Evolutionary conservation across 176 grass and related monocot species (phyloP), one percentile per base, ranked within the genome.

Genomic region (Panicum miliaceum): DNA sequence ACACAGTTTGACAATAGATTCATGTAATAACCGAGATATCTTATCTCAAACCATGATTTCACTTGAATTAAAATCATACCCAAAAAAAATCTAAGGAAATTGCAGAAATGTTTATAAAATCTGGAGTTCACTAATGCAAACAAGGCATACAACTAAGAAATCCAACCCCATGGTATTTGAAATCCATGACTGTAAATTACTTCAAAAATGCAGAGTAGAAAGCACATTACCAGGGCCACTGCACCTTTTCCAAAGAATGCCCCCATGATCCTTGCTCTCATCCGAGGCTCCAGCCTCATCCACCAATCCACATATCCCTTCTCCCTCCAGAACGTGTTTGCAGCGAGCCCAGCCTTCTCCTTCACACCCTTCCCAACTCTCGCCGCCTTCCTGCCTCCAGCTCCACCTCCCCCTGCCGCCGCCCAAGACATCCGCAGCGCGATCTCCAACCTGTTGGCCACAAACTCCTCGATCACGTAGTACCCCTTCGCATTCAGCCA

Each of bases 241-340:
- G 89, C 82, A 54, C 89, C 83, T 81, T 95, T 95, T 45, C 85
- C 93, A 0, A 98, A 79, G 86, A 95, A 98, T n/a, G 83, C 87
- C 20, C 87, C 85, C 3, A 87, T 45, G 59, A 93, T 81, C 47
- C 89, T 94, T 66, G 90, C 85, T 83, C 91, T 89, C 10, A 89
- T 73, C 73, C 77, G 85, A 7, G 83, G 89, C 79, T 98, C 96
- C 40, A 95, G 81, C 83, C 69, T 77, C 76, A 78, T 82, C 96
- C 96, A 98, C 96, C 96, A 98, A 81, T 98, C 93, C 63, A 92
- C 62, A 73, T 94, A 98, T 3, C 93, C 96, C 61, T 95, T 98
- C 77, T 94, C 94, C 89, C 96, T 98, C 96, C 91, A 98, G 87
- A 95, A 95, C 0, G 88, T 91, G 38, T 91, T 87, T 5, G 96